Evolutionary conservation across 202 grass and related monocot genomes (phyloP).

Genomic region (Brachypodium distachyon): DNA sequence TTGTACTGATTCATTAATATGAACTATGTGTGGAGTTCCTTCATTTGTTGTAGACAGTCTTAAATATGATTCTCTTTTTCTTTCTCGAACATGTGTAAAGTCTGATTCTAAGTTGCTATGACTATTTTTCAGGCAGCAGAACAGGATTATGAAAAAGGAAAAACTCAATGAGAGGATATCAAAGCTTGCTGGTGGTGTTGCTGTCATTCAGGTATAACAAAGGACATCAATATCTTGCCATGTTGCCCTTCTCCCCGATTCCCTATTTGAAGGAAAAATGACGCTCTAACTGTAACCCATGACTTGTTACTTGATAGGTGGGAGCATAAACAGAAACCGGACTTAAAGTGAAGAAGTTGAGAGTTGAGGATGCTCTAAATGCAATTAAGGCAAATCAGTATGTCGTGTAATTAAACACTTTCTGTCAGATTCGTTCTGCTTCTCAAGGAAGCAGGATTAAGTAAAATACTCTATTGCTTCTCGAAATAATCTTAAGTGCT

Average conservation of each 20-base stretch:
- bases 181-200: conserved; percentile 97
- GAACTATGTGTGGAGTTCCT: background rate
- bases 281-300: background rate
- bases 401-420: background rate
- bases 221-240: background rate
- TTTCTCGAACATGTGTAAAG: too few species aligned
- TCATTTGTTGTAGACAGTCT: background rate
- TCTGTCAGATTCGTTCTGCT: background rate
- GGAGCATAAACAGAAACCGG: conserved; percentile 99
- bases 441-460: background rate
- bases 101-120: background rate
- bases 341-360: conserved; percentile 97
- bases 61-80: too few species aligned
- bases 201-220: conserved; percentile 85
- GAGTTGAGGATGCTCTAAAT: conserved; percentile 99
- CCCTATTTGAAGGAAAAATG: background rate
- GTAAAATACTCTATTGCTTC: background rate
- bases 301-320: conserved; percentile 38
- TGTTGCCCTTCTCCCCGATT: background rate
- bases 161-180: conserved; percentile 98
- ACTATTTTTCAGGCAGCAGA: conserved; percentile 48
- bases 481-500: background rate
- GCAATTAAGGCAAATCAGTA: conserved; percentile 63
- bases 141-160: conserved; percentile 98
- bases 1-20: background rate